Conservation (phyloP, 2,329 filamentous ascomycete genomes). For the Phaeosphaeria sp. region DNA sequence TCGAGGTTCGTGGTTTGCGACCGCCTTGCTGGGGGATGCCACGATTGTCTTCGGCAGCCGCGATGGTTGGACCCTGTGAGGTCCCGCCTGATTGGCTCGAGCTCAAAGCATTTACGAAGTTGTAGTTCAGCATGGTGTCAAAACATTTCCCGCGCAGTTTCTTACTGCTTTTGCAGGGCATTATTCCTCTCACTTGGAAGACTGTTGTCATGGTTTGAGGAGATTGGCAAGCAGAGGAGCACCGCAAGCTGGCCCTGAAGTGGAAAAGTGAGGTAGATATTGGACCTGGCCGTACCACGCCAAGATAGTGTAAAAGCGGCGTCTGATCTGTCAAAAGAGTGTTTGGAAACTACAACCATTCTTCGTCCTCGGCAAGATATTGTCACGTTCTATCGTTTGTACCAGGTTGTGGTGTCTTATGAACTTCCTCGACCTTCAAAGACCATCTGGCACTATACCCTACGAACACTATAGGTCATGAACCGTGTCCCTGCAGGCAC, state of each 20-base stretch:
- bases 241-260: no score
- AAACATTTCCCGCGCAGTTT: background rate
- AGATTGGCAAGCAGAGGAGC: background rate
- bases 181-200: background rate
- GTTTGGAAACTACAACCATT: no score
- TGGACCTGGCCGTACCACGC: no score
- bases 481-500: slow-evolving; percentile 32
- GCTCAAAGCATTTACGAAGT: background rate
- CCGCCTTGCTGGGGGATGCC: slow-evolving; percentile 33
- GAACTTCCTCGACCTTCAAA: no score
- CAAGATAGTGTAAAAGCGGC: no score
- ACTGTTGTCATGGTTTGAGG: background rate
- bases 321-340: no score
- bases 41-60: slow-evolving; percentile 42
- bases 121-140: background rate
- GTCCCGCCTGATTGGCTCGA: slow-evolving; percentile 26
- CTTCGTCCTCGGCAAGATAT: no score
- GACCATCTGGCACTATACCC: slow-evolving; percentile 12
- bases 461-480: slow-evolving; percentile 35
- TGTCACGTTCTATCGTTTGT: background rate
- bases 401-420: background rate
- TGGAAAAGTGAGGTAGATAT: no score
- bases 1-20: slow-evolving; percentile 4
- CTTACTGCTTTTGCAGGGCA: background rate
- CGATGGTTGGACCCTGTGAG: slow-evolving; percentile 26